Base-by-base conservation (phyloP, 108 stramenopile genomes). In the Pelagomonas calceolata region DNA sequence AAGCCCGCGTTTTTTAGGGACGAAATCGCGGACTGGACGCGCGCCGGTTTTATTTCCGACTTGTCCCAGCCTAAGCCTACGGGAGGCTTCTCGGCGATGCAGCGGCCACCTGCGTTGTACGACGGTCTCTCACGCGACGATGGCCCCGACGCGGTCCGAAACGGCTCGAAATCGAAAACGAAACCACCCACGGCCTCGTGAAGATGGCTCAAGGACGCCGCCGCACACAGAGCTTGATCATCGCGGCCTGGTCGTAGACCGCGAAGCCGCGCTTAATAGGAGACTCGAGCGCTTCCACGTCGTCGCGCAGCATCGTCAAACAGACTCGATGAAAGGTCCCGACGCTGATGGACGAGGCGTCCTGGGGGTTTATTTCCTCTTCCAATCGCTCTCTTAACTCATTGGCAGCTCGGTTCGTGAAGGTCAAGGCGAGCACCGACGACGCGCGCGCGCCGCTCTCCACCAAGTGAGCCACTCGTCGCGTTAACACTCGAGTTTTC, bases 341-440 rank as follows among this genome's bases (percentile, higher is more conserved):
- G 17, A 78, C 60, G 37, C 66, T 45, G 33, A 78, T 35, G 34
- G 39, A 30, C 31, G 64, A 35, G 31, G 69, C 69, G 30, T 69
- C 67, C 36, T 68, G 21, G 68, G 70, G 32, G 46, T 69, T 73
- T 30, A 86, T 45, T 69, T 90, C 69, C 32, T 73, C 71, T 37
- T 76, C 73, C 67, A 94, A 74, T 60, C 94, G 80, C 33, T 84
- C 67, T 71, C 87, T 81, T 91, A 93, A 92, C 76, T 95, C 94
- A 34, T 77, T 77, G 15, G 94, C 87, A 5, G 94, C 91, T 76
- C 93, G 93, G 71, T 88, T 89, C 14, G 94, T 93, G 84, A 95
- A 95, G 51, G 94, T 93, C 36, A 95, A 88, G n/a, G 89, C 92
- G 67, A 95, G 76, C 51, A 95, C 80, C 46, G 78, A 74, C 69